These are phyloP conservation scores for Aspergillus aculeatus DNA, from an alignment of 2,329 filamentous ascomycete genomes.

Conservation along the genomic window DNA sequence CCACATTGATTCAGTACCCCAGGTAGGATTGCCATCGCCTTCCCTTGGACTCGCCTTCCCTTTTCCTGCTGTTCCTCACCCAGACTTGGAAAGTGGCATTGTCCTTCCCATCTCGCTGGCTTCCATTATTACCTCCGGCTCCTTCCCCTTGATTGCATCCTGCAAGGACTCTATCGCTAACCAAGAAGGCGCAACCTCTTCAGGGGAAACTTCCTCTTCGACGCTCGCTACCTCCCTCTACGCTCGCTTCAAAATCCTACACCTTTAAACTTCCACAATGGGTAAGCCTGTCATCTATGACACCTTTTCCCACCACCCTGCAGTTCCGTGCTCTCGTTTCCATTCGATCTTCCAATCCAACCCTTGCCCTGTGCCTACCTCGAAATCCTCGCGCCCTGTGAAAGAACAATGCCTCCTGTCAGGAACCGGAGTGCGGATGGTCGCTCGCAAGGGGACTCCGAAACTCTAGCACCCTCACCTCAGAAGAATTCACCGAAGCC, in stretches of 20 bases:
- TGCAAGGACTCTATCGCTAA: slow-evolving; percentile 23
- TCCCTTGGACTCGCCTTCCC: background rate
- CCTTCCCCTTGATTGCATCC: slow-evolving; percentile 14
- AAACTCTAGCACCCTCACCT: slow-evolving; percentile 6
- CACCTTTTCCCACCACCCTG: slow-evolving; percentile 12
- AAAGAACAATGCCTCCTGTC: slow-evolving; percentile 15
- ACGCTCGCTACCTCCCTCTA: slow-evolving; percentile 22
- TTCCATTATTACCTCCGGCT: slow-evolving; percentile 9
- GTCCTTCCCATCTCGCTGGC: slow-evolving; percentile 9
- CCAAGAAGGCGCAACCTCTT: slow-evolving; percentile 21
- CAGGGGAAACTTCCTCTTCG: slow-evolving; percentile 31
- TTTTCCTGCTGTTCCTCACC: slow-evolving; percentile 7
- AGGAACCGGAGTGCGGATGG: slow-evolving; percentile 20
- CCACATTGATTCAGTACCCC: slow-evolving; percentile 9
- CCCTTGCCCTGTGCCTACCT: slow-evolving; percentile 1
- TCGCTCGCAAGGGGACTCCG: slow-evolving; percentile 12
- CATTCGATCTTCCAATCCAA: slow-evolving; percentile 2
- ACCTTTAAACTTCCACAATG: slow-evolving; percentile 32
- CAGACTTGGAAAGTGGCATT: slow-evolving; percentile 11
- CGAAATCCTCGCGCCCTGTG: slow-evolving; percentile 11
- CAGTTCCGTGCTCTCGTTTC: slow-evolving; percentile 7
- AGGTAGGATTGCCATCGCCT: slow-evolving; percentile 14
- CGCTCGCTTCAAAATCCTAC: slow-evolving; percentile 25
- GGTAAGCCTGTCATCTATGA: slow-evolving; percentile 34
- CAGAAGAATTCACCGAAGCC: slow-evolving; percentile 9